Evolutionary conservation across 2,329 filamentous ascomycete species (phyloP).

Genomic region (Aureobasidium namibiae): DNA sequence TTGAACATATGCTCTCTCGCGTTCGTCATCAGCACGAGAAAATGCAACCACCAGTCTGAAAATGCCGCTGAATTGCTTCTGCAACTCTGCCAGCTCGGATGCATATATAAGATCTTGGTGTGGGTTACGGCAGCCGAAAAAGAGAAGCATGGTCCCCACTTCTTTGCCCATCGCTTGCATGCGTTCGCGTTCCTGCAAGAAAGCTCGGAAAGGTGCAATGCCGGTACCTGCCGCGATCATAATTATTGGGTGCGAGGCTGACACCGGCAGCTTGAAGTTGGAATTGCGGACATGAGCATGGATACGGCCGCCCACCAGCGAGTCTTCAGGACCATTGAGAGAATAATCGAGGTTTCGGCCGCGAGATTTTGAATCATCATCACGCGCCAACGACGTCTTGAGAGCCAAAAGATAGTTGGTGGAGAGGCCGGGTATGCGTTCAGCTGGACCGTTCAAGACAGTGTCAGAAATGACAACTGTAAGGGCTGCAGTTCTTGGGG

Average conservation of each 20-base stretch:
- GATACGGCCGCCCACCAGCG: background rate
- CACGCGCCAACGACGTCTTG: no score
- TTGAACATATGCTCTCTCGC: conserved; percentile 31
- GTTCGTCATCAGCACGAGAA: conserved; percentile 19
- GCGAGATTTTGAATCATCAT: no score
- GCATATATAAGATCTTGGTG: conserved; percentile 32
- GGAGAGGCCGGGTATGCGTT: conserved; percentile 28
- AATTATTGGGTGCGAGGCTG: conserved; percentile 39
- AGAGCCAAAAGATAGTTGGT: conserved; percentile 33
- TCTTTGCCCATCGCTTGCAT: conserved; percentile 28
- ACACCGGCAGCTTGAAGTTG: conserved; percentile 39
- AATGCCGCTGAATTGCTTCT: conserved; percentile 16
- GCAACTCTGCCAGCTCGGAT: conserved; percentile 24
- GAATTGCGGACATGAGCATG: conserved; percentile 34
- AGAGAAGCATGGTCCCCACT: conserved; percentile 33
- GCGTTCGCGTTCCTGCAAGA: conserved; percentile 34
- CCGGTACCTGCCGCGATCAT: conserved; percentile 47
- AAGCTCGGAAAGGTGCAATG: conserved; percentile 40
- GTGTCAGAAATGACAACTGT: conserved; percentile 33
- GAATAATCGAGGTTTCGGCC: conserved; percentile 9
- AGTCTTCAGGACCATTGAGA: no score
- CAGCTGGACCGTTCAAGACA: conserved; percentile 15
- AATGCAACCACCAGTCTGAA: conserved; percentile 28
- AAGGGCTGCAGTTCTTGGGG: conserved; percentile 27
- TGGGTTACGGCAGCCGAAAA: conserved; percentile 34